Conservation (phyloP, 2,329 filamentous ascomycete genomes). For the Microcera coccophila region DNA sequence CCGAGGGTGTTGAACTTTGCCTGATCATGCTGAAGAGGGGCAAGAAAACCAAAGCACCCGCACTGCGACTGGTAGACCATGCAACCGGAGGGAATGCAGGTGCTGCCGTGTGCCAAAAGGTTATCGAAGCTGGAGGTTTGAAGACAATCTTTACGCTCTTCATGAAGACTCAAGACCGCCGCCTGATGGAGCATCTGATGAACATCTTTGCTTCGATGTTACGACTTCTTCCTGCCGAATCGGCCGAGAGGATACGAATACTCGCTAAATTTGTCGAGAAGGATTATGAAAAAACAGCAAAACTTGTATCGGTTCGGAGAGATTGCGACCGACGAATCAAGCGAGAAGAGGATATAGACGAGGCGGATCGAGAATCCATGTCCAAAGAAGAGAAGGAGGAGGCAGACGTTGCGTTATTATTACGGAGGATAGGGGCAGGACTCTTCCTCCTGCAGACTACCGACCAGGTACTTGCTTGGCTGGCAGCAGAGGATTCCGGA, state of each 20-base stretch:
- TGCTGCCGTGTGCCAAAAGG: constrained; percentile 62
- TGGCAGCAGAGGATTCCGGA: constrained; percentile 81
- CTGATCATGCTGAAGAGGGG: constrained; percentile 90
- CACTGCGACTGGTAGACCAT: constrained; percentile 81
- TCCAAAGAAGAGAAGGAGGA: constrained; percentile 39
- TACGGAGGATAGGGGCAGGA: constrained; percentile 74
- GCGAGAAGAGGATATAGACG: constrained; percentile 47
- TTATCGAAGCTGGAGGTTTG: constrained; percentile 80
- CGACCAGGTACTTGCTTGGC: constrained; percentile 84
- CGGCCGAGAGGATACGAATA: constrained; percentile 72
- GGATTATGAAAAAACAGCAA: constrained; percentile 79
- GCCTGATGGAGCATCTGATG: constrained; percentile 73
- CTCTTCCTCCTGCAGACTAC: constrained; percentile 78
- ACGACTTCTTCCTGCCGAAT: constrained; percentile 72
- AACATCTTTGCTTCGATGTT: constrained; percentile 82
- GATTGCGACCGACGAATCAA: constrained; percentile 67
- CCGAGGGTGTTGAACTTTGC: constrained; percentile 86
- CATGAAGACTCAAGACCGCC: constrained; percentile 72
- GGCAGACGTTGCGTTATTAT: constrained; percentile 67
- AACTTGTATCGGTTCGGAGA: constrained; percentile 65
- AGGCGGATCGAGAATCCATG: constrained; percentile 11
- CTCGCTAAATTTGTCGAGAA: constrained; percentile 96
- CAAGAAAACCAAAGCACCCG: constrained; percentile 73
- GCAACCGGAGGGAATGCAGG: constrained; percentile 54
- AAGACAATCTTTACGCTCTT: constrained; percentile 84